phyloP scores from a whole-genome alignment of 2,329 filamentous ascomycete genomes.

The Cordyceps fumosorosea region DNA sequence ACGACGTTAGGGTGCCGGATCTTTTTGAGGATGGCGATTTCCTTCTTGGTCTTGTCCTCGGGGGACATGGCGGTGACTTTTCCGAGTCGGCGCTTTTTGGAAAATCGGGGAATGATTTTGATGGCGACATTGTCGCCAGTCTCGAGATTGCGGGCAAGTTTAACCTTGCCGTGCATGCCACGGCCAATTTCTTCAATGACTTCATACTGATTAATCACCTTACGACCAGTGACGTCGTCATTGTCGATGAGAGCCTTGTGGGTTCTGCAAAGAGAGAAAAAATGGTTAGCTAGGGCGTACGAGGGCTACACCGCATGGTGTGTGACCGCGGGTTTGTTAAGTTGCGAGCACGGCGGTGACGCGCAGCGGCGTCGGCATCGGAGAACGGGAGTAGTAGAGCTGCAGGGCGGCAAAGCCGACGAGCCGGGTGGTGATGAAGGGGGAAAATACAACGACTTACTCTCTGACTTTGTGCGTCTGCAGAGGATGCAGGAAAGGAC shows the following conservation, averaged over 20 bases:
- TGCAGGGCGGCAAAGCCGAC: not conserved
- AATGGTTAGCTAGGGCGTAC: not conserved
- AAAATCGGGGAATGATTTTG: constrained; percentile 96
- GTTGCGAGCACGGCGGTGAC: not conserved
- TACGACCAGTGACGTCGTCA: constrained; percentile 82
- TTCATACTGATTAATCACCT: constrained; percentile 96
- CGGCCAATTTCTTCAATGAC: constrained; percentile 94
- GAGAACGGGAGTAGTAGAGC: constrained; percentile 2
- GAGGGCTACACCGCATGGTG: constrained; percentile 6
- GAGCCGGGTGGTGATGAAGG: not conserved
- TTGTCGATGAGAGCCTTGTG: constrained; percentile 88
- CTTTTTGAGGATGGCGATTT: constrained; percentile 98
- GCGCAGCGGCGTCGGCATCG: not conserved
- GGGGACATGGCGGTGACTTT: constrained; percentile 61
- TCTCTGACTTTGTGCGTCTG: constrained; percentile 71
- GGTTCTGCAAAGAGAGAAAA: constrained; percentile 47
- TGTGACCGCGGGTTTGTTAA: not conserved
- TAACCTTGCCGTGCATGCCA: constrained; percentile 96
- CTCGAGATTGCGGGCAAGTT: constrained; percentile 75
- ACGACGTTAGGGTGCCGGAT: constrained; percentile 97
- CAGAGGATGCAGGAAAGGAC: constrained; percentile 62
- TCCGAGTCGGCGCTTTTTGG: constrained; percentile 86
- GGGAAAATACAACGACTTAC: constrained; percentile 48
- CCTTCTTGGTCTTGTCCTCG: constrained; percentile 80
- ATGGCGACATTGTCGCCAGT: constrained; percentile 82